Base-by-base conservation (phyloP, 768 basidiomycete species). In the Baorangia bicolor region DNA sequence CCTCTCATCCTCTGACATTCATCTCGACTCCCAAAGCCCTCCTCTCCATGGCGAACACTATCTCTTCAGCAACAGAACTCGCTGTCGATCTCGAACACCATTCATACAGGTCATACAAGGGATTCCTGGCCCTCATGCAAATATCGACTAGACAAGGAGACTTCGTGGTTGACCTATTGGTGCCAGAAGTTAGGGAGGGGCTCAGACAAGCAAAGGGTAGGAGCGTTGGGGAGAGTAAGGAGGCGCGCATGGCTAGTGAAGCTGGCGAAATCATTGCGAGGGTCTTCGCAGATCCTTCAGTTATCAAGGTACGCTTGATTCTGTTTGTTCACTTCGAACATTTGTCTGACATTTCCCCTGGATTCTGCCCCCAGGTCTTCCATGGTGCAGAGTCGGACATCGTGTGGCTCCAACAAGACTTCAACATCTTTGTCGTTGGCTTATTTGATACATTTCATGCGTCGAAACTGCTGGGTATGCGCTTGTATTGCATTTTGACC, bases 361-460 rank as follows among this genome's bases (percentile, higher is more conserved):
- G 42, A 20, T 44, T 16, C 14, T 49, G 7, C 27, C 12, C 25
- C 1, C 56, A 94, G 92, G 88, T 96, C 8, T 86, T 99, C 58
- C 97, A 98, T 71, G 96, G 97, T 27, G 92, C 96, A 1, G 90
- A 94, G 35, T 90, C 87, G 56, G 97, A 99, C 68, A 87, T 98
- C 40, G 75, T 94, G 6, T 98, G 97, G 97, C 81, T 98, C 18
- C 96, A 99, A 69, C 91, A 94, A 71, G 89, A 98, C 68, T 95
- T 98, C 68, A 91, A 91, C 55, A 67, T 98, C 9, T 98, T 93
- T 71, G 78, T 98, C 49, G 94, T 99, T 57, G 92, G 93, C 53
- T 73, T 98, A n/a, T 98, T 99, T 68, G 96, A 99, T 67, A 98
- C 97, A 0, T 98, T 85, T 69, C 94, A 98, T 62, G 96, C 95